Evolutionary conservation across 2,329 filamentous ascomycete species (phyloP), one percentile per base, ranked within the genome.

Genomic region (Aureobasidium sp.): DNA sequence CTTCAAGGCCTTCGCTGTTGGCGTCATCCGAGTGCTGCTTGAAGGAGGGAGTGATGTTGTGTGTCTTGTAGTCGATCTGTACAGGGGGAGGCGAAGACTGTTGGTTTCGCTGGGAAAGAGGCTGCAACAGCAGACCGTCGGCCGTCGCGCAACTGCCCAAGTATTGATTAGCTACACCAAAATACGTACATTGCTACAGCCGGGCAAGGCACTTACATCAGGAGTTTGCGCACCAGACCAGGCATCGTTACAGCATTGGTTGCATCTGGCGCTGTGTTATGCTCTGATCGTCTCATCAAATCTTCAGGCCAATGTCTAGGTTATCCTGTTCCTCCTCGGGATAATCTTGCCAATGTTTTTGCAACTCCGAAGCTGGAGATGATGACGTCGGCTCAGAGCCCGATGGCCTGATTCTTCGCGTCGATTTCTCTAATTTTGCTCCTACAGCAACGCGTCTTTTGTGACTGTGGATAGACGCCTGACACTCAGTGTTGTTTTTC

Each of bases 121-220:
- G 87, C 70, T 94, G 90, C 48, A 97, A 81, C 66, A 96, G 79
- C 58, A 97, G 81, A 62, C 91, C 91, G 70, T 97, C 91, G 60
- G 87, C 84, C 29, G 90, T 86, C 61, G 91, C 90, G 74, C 68
- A 71, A 48, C 64, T 68, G 51, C 37, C 2, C 26, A 29, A 48
- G 13, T 47, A 36, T 32, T 6, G 39, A 36, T 32, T 6, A 44
- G 44, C 26, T 26, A 17, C 10, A 41, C 51, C 27, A 34, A 27
- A 44, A 32, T 37, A 15, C 5, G 15, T 41, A 32, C 17, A 20
- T 39, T 32, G 5, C 1, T n/a, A 1, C n/a, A 12, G 36, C 1
- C 37, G 5, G n/a, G 0, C 3, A 13, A 2, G 13, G 20, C 60
- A 37, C 65, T 59, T 65, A 87, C 67, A 96, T 85, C 66, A 91